Evolutionary conservation across 176 grass and related monocot genomes (phyloP).

Genomic region (Avena insularis): DNA sequence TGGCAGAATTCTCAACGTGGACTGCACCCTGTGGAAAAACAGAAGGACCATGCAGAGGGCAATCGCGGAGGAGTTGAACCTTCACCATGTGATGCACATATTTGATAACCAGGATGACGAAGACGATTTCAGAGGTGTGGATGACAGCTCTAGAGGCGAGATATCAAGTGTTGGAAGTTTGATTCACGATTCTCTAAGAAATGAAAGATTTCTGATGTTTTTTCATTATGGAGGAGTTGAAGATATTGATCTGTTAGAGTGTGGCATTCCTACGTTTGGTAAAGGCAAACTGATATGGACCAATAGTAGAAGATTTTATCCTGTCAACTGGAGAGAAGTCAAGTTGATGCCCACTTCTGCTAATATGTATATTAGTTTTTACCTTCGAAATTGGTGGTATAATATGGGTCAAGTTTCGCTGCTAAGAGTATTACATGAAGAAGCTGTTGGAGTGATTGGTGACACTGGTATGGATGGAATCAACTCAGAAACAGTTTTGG

Average conservation of each 20-base stretch:
- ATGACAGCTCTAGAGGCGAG: not conserved
- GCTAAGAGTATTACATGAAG: not conserved
- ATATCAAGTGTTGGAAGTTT: not conserved
- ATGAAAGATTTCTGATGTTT: not conserved
- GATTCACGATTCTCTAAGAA: not conserved
- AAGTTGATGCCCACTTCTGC: not conserved
- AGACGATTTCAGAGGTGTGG: not conserved
- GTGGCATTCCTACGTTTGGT: not conserved
- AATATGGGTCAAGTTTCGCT: no score
- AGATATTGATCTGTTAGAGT: not conserved
- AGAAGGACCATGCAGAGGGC: slow-evolving; percentile 14
- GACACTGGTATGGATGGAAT: not conserved
- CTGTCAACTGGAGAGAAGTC: no score
- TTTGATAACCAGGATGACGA: slow-evolving; percentile 10
- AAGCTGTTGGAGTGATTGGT: not conserved
- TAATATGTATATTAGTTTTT: not conserved
- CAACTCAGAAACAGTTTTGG: not conserved
- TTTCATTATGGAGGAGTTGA: not conserved
- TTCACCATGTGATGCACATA: not conserved
- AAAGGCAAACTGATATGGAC: not conserved
- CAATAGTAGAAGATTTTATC: no score
- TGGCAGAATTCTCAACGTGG: not conserved
- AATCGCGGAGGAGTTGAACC: not conserved
- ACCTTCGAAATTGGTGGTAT: no score
- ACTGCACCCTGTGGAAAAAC: slow-evolving; percentile 36